phyloP scores from a whole-genome alignment of 345 rosid species.

The Gossypium turneri region DNA sequence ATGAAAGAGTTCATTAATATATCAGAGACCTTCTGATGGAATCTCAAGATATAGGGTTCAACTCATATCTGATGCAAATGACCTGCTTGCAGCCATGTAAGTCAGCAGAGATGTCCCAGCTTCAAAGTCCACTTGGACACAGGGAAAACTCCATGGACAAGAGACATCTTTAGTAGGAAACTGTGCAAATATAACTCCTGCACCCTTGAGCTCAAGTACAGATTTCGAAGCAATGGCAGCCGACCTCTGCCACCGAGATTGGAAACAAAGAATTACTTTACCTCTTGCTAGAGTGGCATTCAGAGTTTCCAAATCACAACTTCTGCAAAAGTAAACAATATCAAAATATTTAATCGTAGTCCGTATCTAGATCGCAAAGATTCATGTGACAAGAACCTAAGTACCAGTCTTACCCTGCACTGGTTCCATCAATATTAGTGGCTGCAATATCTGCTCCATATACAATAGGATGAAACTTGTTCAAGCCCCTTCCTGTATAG shows the following conservation, averaged over 20 bases:
- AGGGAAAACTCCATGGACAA: slow-evolving; percentile 31
- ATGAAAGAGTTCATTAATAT: slow-evolving; percentile 16
- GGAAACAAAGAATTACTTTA: slow-evolving; percentile 48
- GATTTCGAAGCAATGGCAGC: slow-evolving; percentile 30
- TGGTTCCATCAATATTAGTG: slow-evolving; percentile 26
- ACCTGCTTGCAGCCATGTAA: slow-evolving; percentile 41
- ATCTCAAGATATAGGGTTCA: background rate
- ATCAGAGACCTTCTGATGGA: background rate
- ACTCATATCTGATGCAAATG: background rate
- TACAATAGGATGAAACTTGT: slow-evolving; percentile 42
- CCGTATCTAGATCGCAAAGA: background rate
- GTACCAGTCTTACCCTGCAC: slow-evolving; percentile 34
- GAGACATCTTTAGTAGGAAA: slow-evolving; percentile 41
- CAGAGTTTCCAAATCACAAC: slow-evolving; percentile 36
- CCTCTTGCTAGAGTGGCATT: slow-evolving; percentile 46
- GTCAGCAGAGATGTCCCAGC: slow-evolving; percentile 42
- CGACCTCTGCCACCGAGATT: slow-evolving; percentile 42
- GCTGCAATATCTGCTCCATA: slow-evolving; percentile 44
- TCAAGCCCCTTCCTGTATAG: slow-evolving; percentile 27
- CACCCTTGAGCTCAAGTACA: slow-evolving; percentile 33
- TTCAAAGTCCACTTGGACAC: slow-evolving; percentile 42
- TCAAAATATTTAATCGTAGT: slow-evolving; percentile 5
- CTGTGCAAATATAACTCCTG: slow-evolving; percentile 44
- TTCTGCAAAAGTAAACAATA: slow-evolving; percentile 21
- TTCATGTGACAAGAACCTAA: background rate